Evolutionary conservation across 805 yeast species (phyloP).

Genomic region (Schizosaccharomyces pombe): DNA sequence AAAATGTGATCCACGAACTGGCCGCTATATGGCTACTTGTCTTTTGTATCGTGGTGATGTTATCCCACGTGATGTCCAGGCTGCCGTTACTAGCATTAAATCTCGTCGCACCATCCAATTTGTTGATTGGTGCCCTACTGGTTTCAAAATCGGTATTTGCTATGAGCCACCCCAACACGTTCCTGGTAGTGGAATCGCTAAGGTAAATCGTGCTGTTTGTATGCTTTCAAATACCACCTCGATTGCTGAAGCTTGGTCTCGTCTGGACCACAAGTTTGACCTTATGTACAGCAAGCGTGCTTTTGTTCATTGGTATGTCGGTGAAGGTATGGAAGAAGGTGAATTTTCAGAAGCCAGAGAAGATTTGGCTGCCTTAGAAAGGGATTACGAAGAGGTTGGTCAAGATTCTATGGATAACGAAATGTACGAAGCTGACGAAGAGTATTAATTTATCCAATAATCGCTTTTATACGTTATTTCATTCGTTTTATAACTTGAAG

Average conservation of each 20-base stretch:
- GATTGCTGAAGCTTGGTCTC: slow-evolving; percentile 95
- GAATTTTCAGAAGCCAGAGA: slow-evolving; percentile 97
- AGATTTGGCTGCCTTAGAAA: slow-evolving; percentile 90
- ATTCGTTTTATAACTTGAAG: no score
- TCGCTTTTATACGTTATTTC: no score
- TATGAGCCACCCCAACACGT: slow-evolving; percentile 92
- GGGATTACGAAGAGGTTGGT: slow-evolving; percentile 91
- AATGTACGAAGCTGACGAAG: slow-evolving; percentile 26
- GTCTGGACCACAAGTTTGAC: slow-evolving; percentile 90
- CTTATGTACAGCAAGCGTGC: slow-evolving; percentile 97
- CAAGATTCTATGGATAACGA: slow-evolving; percentile 75
- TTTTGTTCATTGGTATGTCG: slow-evolving; percentile 97
- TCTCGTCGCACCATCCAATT: slow-evolving; percentile 87
- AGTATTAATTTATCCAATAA: no score
- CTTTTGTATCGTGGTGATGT: slow-evolving; percentile 95
- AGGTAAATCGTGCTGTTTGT: slow-evolving; percentile 89
- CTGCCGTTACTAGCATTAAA: slow-evolving; percentile 81
- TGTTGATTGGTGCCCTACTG: slow-evolving; percentile 99
- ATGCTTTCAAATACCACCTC: slow-evolving; percentile 96
- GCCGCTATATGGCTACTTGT: slow-evolving; percentile 98
- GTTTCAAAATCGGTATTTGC: slow-evolving; percentile 97
- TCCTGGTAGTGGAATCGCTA: slow-evolving; percentile 69
- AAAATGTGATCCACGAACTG: slow-evolving; percentile 90
- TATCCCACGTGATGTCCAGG: slow-evolving; percentile 92
- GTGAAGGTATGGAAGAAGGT: slow-evolving; percentile 99